A percentile compares a stretch with the other conserved stretches of the same genome.
Evolutionary conservation across 495 filamentous ascomycete genomes (phyloP).

Genomic region (Aspergillus avenaceus): DNA sequence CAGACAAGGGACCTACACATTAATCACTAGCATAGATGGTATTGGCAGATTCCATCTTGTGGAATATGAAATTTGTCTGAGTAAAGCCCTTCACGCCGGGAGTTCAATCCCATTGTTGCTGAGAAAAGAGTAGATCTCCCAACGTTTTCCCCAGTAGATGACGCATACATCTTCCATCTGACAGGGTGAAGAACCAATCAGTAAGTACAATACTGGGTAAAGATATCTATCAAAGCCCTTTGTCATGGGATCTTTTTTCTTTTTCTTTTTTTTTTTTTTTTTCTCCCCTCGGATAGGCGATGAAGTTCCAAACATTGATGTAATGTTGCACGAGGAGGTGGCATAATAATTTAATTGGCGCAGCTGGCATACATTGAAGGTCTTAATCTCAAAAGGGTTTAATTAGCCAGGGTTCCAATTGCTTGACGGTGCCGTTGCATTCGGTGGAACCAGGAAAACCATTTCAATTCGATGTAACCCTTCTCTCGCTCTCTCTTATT

Average conservation of each 20-base stretch:
- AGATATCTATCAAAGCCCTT: not conserved
- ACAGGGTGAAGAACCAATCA: not conserved
- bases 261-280: too few relatives aligned
- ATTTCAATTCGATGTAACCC: slow-evolving; percentile 19
- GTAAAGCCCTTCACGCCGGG: not conserved
- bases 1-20: too few relatives aligned
- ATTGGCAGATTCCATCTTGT: too few relatives aligned
- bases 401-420: not conserved
- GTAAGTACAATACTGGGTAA: not conserved
- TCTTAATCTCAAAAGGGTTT: not conserved
- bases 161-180: not conserved
- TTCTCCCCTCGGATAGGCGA: too few relatives aligned
- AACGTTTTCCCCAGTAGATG: too few relatives aligned
- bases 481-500: too few relatives aligned
- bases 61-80: too few relatives aligned
- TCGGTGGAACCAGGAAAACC: slow-evolving; percentile 25
- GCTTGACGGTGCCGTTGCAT: slow-evolving; percentile 29
- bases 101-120: not conserved
- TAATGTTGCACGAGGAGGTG: slow-evolving; percentile 19
- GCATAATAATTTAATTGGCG: slow-evolving; percentile 1
- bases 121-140: not conserved
- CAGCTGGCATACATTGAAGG: not conserved
- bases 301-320: too few relatives aligned
- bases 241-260: too few relatives aligned
- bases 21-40: not conserved